Evolutionary conservation across 257 asterid genomes (phyloP), one percentile per base, ranked within the genome.

Genomic region (Gentiana dahurica): DNA sequence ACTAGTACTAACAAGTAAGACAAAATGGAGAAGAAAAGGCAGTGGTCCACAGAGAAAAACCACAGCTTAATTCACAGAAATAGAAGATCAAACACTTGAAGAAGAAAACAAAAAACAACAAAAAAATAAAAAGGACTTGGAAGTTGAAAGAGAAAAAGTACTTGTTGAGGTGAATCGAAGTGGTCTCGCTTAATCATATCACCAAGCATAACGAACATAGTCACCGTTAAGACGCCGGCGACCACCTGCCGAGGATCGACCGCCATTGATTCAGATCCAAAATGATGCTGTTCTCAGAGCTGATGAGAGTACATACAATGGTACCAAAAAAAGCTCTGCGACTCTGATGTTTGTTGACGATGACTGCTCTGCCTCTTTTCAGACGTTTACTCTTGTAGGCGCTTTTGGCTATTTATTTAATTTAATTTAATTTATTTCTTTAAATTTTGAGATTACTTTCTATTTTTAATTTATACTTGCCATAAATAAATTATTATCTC

Each of bases 191-290:
- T 81, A 65, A 83, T 71, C 93, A 83, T 83, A 53, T 80, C 66
- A 1, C 82, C 93, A 5, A 83, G 85, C 93, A 83, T 83, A 10
- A 76, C 79, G 57, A 83, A 83, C 93, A 83, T 83, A 65, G 86
- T 78, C 46, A 83, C 52, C 2, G 94, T 80, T 64, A 83, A 61
- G 34, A 83, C 77, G 35, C 84, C 89, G 2, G 93, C 93, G 65
- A 84, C 57, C 36, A 84, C 72, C 39, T 84, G 94, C 13, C 94
- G 76, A 49, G 94, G 86, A 78, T 83, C 93, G 65, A 83, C 69
- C 39, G 69, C 93, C 93, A 80, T 70, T 33, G 60, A 71, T 54
- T 64, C 71, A 68, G 81, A 74, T 74, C 80, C 68, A 54, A 41
- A 41, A 5, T 41, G 6, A 10, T 10, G 9, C 46, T 41, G 6